Percentiles rank a stretch among this genome's conserved stretches.
phyloP scores from a whole-genome alignment of 176 grass and related monocot species.

The Oropetium thomaeum region DNA sequence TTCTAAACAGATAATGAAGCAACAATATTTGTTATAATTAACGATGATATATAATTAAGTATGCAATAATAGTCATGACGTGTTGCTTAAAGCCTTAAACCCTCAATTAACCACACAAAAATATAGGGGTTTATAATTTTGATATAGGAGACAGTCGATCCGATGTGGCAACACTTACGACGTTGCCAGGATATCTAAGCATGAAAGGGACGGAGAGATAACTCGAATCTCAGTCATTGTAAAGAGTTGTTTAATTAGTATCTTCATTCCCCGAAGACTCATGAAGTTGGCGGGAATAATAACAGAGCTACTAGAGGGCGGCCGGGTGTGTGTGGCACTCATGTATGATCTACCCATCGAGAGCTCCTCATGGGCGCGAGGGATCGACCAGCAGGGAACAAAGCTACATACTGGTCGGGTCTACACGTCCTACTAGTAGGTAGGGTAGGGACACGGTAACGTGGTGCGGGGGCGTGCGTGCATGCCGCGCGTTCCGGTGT shows the following conservation, averaged over 20 bases:
- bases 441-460: not conserved
- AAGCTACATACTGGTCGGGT: not conserved
- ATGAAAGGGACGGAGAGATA: not conserved
- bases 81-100: not conserved
- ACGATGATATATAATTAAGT: no score
- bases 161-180: not conserved
- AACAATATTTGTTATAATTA: no score
- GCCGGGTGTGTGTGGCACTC: no score
- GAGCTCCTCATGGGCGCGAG: not conserved
- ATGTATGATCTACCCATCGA: no score
- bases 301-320: no score
- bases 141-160: not conserved
- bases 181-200: not conserved
- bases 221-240: no score
- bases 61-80: no score
- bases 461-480: constrained; percentile 18
- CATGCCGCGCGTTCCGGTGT: constrained; percentile 28
- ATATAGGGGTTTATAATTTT: not conserved
- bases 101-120: not conserved
- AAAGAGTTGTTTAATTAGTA: no score
- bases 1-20: no score
- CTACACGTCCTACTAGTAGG: no score
- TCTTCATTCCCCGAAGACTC: constrained; percentile 22
- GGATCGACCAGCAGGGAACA: not conserved
- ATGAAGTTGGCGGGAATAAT: constrained; percentile 14